phyloP scores from a whole-genome alignment of 2,329 filamentous ascomycete genomes.

The Gnomoniopsis smithogilvyi region DNA sequence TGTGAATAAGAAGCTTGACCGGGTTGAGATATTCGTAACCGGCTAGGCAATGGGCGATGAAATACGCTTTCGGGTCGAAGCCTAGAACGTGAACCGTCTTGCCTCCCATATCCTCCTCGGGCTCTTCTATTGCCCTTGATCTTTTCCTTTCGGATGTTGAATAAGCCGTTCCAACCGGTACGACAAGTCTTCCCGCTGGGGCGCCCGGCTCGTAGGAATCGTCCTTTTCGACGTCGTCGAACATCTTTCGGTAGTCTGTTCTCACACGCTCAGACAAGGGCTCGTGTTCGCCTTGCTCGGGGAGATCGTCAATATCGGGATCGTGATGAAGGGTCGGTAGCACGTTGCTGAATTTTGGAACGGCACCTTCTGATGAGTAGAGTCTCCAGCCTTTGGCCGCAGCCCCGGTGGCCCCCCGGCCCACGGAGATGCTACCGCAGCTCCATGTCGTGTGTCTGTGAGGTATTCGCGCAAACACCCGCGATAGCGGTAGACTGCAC shows the following conservation, averaged over 20 bases:
- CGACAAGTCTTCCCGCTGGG: neutral
- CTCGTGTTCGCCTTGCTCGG: constrained; percentile 5
- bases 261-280: constrained; percentile 8
- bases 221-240: constrained; percentile 14
- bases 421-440: constrained; percentile 34
- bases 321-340: constrained; percentile 2
- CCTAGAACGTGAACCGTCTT: constrained; percentile 15
- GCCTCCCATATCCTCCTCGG: neutral
- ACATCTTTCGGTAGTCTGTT: neutral
- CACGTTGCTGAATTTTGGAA: constrained; percentile 13
- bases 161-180: constrained; percentile 10
- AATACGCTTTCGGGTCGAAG: constrained; percentile 19
- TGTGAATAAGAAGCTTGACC: constrained; percentile 27
- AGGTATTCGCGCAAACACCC: constrained; percentile 40
- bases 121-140: neutral
- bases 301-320: constrained; percentile 6
- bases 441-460: constrained; percentile 34
- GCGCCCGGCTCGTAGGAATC: neutral
- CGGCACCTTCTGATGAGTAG: constrained; percentile 17
- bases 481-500: constrained; percentile 36
- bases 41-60: constrained; percentile 29
- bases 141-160: neutral
- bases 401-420: constrained; percentile 37
- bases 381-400: constrained; percentile 6
- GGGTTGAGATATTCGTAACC: constrained; percentile 25